Evolutionary conservation across 495 filamentous ascomycete species (phyloP).

Genomic region (Glarea lozoyensis): DNA sequence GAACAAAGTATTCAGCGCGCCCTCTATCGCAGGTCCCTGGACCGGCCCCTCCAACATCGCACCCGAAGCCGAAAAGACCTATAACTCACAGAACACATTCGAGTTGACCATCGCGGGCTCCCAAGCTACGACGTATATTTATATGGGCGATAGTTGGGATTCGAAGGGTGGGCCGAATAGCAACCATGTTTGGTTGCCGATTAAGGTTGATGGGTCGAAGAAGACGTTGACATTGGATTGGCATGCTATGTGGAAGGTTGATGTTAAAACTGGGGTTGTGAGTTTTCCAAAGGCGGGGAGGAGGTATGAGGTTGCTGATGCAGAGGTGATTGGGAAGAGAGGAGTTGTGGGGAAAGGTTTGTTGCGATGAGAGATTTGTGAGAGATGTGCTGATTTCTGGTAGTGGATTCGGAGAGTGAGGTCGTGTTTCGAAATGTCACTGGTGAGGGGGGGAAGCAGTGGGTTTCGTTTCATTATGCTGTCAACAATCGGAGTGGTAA

Average conservation of each 20-base stretch:
- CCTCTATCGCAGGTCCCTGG: constrained; percentile 28
- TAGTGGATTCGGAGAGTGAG: constrained; percentile 18
- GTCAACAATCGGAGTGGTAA: constrained; percentile 25
- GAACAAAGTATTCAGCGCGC: constrained; percentile 33
- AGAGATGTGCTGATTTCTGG: constrained; percentile 7
- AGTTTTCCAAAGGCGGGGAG: constrained; percentile 24
- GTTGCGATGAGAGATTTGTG: constrained; percentile 25
- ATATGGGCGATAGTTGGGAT: constrained; percentile 38
- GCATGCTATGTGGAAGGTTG: constrained; percentile 36
- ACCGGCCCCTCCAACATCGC: constrained; percentile 31
- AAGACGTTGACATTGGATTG: constrained; percentile 28
- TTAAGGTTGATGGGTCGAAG: constrained; percentile 25
- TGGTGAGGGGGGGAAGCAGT: constrained; percentile 28
- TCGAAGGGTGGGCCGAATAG: constrained; percentile 28
- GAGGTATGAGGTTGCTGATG: constrained; percentile 28
- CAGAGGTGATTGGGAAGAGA: constrained; percentile 21
- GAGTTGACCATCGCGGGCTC: constrained; percentile 33
- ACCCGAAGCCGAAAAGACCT: constrained; percentile 32
- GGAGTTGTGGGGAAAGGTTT: constrained; percentile 22
- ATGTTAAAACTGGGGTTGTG: constrained; percentile 31
- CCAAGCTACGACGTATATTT: constrained; percentile 32
- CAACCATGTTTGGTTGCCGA: constrained; percentile 34
- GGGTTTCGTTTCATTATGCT: constrained; percentile 33
- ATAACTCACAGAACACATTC: constrained; percentile 36
- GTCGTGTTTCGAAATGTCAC: constrained; percentile 33